phyloP scores from a whole-genome alignment of 768 basidiomycete species.

The Lanmaoa pseudosensibilis region DNA sequence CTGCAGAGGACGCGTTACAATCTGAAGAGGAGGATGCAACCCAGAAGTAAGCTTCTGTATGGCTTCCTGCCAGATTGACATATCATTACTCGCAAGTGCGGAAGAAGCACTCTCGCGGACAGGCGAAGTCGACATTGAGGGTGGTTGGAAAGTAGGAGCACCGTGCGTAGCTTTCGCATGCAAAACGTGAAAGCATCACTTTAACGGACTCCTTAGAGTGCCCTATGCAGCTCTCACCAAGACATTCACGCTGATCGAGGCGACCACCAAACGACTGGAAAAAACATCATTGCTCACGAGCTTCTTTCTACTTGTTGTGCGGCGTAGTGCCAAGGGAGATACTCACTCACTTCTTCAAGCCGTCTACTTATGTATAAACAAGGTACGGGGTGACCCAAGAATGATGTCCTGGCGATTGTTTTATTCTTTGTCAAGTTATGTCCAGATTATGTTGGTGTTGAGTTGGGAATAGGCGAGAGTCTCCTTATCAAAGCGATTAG shows the following conservation, averaged over 20 bases:
- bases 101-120: conserved; percentile 61
- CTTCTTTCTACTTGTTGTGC: conserved; percentile 88
- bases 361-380: conserved; percentile 95
- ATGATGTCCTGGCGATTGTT: not conserved
- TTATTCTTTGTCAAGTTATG: conserved; percentile 57
- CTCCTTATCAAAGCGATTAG: conserved; percentile 93
- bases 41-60: conserved; percentile 51
- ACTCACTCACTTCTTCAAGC: conserved; percentile 76
- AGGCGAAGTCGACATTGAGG: conserved; percentile 71
- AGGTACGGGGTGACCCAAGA: conserved; percentile 49
- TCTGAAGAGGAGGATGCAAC: conserved; percentile 54
- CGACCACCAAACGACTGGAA: conserved; percentile 92
- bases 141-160: conserved; percentile 81
- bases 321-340: conserved; percentile 75
- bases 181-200: not conserved
- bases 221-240: conserved; percentile 93
- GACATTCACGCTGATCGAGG: conserved; percentile 85
- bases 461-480: conserved; percentile 95
- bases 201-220: conserved; percentile 50
- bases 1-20: conserved; percentile 39
- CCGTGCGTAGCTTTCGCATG: conserved; percentile 55
- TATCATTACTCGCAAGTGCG: conserved; percentile 45
- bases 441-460: conserved; percentile 93
- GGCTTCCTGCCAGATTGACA: not conserved
- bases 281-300: conserved; percentile 87